Conservation (phyloP, 208 protist genomes). For the Phytomonas sp. region DNA sequence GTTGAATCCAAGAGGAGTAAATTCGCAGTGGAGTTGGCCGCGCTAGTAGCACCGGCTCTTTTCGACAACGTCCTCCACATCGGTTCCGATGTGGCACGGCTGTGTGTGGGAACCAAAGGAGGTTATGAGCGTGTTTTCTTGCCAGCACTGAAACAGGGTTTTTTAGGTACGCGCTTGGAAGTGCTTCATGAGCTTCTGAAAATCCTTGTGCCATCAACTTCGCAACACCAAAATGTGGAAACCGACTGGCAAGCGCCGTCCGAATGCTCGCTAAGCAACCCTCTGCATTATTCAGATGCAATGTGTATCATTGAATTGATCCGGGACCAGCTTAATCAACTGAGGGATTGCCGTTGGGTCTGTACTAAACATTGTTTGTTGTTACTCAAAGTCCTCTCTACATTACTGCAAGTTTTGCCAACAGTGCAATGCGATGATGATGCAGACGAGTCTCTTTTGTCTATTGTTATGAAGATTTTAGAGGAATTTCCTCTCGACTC, state of each 20-base stretch:
- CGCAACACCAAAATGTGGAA: neutral
- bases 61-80: slow-evolving; percentile 33
- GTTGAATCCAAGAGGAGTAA: neutral
- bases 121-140: slow-evolving; percentile 72
- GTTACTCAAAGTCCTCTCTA: neutral
- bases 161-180: slow-evolving; percentile 2
- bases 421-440: slow-evolving; percentile 4
- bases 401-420: neutral
- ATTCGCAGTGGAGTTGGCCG: slow-evolving; percentile 15
- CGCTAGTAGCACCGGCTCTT: slow-evolving; percentile 23
- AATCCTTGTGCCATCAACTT: slow-evolving; percentile 9
- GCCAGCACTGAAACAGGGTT: slow-evolving; percentile 17
- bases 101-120: slow-evolving; percentile 55
- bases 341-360: neutral
- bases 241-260: slow-evolving; percentile 9
- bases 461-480: neutral
- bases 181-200: slow-evolving; percentile 29
- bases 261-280: neutral
- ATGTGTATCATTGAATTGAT: neutral
- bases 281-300: neutral
- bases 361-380: neutral
- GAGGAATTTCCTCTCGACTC: neutral
- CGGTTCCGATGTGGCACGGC: slow-evolving; percentile 47
- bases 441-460: slow-evolving; percentile 3
- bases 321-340: neutral